A percentile compares a stretch with the other conserved stretches of the same genome.
These are phyloP conservation scores for Lentinus tigrinus DNA, from an alignment of 768 basidiomycete genomes.

Conservation along the genomic window DNA sequence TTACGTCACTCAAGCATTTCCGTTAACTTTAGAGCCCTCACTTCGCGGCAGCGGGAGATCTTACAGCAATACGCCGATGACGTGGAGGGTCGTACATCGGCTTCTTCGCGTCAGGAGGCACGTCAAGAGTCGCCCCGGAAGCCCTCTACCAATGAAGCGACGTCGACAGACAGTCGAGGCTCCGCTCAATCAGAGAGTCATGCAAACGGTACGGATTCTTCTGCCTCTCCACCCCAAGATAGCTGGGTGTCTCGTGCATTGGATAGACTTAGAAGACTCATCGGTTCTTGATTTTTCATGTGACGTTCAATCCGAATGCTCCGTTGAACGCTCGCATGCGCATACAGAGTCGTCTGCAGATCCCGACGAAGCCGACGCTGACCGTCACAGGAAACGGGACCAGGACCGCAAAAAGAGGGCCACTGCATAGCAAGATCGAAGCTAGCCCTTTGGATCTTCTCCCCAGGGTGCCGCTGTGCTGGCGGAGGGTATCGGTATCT, in stretches of 20 bases:
- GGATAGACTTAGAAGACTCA: constrained; percentile 67
- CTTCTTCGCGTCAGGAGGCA: constrained; percentile 17
- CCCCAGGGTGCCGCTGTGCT: constrained; percentile 2
- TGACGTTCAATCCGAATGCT: constrained; percentile 36
- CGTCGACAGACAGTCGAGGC: constrained; percentile 20
- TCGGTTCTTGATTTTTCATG: constrained; percentile 65
- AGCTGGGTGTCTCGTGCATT: constrained; percentile 71
- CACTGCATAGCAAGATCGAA: constrained; percentile 32
- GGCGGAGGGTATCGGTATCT: constrained; percentile 11
- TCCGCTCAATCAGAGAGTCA: constrained; percentile 26
- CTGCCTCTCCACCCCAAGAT: constrained; percentile 56
- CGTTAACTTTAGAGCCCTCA: constrained; percentile 61
- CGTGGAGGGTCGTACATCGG: constrained; percentile 64
- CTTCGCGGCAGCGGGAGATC: constrained; percentile 80
- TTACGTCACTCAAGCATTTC: background rate
- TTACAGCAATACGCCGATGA: constrained; percentile 91
- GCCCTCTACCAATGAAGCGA: constrained; percentile 22
- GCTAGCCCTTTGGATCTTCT: background rate
- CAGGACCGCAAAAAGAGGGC: constrained; percentile 45
- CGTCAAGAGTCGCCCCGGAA: constrained; percentile 19
- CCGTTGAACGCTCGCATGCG: background rate
- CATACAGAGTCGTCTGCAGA: constrained; percentile 24
- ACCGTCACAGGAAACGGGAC: constrained; percentile 42
- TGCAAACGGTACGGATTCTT: constrained; percentile 78
- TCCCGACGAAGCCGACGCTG: constrained; percentile 31